Base-by-base conservation (phyloP, 345 rosid genomes). In the Lepidium sativum region DNA sequence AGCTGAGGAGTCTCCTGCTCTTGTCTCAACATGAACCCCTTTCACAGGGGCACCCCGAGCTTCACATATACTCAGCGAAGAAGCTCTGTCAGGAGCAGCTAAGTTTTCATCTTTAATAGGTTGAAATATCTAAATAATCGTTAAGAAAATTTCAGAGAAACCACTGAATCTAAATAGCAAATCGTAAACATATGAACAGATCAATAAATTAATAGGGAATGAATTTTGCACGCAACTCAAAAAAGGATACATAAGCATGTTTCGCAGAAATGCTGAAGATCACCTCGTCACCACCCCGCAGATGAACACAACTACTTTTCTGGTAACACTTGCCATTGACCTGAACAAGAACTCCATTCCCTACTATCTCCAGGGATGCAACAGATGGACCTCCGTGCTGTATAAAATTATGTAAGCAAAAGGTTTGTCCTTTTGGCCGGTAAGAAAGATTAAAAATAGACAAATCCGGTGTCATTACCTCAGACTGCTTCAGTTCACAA, bases 211-310 rank as follows among this genome's bases (percentile, higher is more conserved):
- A 14, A 44, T 35, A 23, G 13, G 20, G 37, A 60, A 38, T 42
- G 21, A 51, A 57, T 17, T 38, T 54, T 32, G 6, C 14, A 66
- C n/a, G 2, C 38, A 42, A 45, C 61, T 53, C 25, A 14, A 29
- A 9, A 56, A 76, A 94, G 97, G 99, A 94, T 94, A 94, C 99
- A 72, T 95, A 95, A 66, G 99, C 83, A 80, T 95, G 92, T 75
- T 82, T 87, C 43, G 83, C 91, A 5, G 83, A 53, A 37, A 77
- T 56, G 65, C 80, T 80, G 69, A 95, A 95, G 76, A 91, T 73
- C 72, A 95, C 79, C 75, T 95, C 97, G 68, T 95, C 99, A 6
- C 99, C 99, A 71, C 91, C 99, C 27, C 78, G 80, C 31, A 95
- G 72, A 44, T 79, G 66, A 66, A 86, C 73, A 34, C 60, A 64